Evolutionary conservation across 805 yeast species (phyloP), one percentile per base, ranked within the genome.

Genomic region (Millerozyma miso): DNA sequence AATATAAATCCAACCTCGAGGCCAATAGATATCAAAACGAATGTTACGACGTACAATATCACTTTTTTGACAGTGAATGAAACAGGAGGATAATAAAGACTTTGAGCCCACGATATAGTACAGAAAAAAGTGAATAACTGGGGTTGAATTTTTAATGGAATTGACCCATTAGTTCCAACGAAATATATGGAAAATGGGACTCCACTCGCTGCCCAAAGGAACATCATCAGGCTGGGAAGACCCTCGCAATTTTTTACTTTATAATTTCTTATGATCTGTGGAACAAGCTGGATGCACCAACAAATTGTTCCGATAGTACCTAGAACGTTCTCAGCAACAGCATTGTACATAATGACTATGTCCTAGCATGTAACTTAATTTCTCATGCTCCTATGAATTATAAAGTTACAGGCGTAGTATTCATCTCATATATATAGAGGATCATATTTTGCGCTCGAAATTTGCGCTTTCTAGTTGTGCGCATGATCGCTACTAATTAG

Each of bases 261-360:
- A 66, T 77, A 89, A 58, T 91, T 90, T 58, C 80, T 72, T 44
- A 80, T 70, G 37, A 90, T 82, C 49, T 87, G 98, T 1, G 97
- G 97, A 1, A 89, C 72, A 49, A 91, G 67, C 64, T 91, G 97
- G 49, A 90, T 68, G 61, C 97, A 90, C 97, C 97, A 91, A 44
- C 86, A 74, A 1, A 90, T 80, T 0, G 98, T 91, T 4, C 96
- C 97, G 1, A 87, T 71, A 10, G 96, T 89, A 1, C 88, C 97
- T 42, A 88, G 71, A 4, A 83, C 88, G 39, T 85, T 86, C 14
- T 86, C 76, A 0, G 87, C 88, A 8, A 73, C 69, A 14, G 50
- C 52, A 42, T 60, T 63, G 15, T 43, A 37, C 67, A 63, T 59
- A 5, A 15, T 19, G 14, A 16, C 3, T 19, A 23, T 23, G 10